phyloP scores from a whole-genome alignment of 495 filamentous ascomycete species.

The Hypoxylon fragiforme region DNA sequence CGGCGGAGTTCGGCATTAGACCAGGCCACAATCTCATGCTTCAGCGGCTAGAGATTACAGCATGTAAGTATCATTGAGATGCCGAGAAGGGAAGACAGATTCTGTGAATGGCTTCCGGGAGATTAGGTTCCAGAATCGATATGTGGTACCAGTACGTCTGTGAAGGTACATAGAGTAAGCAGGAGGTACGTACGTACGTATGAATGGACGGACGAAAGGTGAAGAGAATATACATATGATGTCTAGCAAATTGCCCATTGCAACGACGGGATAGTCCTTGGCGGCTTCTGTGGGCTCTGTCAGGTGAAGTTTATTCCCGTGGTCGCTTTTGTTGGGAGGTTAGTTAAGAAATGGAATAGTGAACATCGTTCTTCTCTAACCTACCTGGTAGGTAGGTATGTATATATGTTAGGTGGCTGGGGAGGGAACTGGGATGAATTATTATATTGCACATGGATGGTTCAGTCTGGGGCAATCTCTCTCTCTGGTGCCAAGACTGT shows the following conservation, averaged over 20 bases:
- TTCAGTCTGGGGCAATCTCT: constrained; percentile 10
- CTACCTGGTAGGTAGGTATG: too few species aligned
- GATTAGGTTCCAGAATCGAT: constrained; percentile 29
- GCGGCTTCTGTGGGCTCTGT: constrained; percentile 11
- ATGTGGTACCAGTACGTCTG: constrained; percentile 21
- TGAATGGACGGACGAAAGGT: too few species aligned
- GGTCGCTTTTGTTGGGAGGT: constrained; percentile 25
- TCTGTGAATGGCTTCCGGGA: constrained; percentile 28
- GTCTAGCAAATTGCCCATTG: constrained; percentile 14
- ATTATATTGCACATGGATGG: constrained; percentile 5
- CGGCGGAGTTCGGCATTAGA: constrained; percentile 20
- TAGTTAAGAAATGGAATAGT: constrained; percentile 15
- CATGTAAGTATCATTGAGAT: constrained; percentile 14
- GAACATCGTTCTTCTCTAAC: constrained; percentile 6
- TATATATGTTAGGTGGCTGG: constrained; percentile 1
- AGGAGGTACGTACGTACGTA: constrained; percentile 4
- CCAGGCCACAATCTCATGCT: constrained; percentile 8
- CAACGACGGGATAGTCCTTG: constrained; percentile 25
- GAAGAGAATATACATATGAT: constrained; percentile 3
- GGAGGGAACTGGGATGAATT: constrained; percentile 5
- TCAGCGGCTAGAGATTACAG: constrained; percentile 8
- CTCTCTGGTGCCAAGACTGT: constrained; percentile 21
- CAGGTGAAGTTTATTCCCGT: constrained; percentile 5
- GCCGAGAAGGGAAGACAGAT: constrained; percentile 1
- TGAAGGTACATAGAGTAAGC: constrained; percentile 18